phyloP scores from a whole-genome alignment of 2,329 filamentous ascomycete genomes.

The Cylindrodendrum hubeiense region DNA sequence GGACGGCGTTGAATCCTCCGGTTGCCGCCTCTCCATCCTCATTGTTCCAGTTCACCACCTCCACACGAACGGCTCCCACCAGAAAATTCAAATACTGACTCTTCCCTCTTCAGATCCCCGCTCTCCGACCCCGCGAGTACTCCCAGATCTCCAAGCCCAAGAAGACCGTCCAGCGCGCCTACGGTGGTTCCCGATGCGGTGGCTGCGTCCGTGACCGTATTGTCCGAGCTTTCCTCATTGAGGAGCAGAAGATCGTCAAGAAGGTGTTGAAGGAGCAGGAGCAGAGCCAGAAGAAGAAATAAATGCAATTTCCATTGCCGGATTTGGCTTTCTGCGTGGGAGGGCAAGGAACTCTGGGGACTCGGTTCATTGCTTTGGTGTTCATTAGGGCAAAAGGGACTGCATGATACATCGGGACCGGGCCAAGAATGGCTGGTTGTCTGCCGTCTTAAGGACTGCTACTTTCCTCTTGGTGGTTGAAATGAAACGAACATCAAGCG shows the following conservation, averaged over 20 bases:
- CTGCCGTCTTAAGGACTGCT: conserved; percentile 59
- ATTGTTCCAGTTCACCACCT: conserved; percentile 15
- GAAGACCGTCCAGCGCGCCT: conserved; percentile 99
- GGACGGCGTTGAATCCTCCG: not conserved
- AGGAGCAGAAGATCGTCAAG: conserved; percentile 99
- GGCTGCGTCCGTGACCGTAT: conserved; percentile 99
- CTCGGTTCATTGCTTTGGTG: conserved; percentile 66
- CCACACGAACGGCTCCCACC: conserved; percentile 18
- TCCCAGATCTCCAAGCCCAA: conserved; percentile 96
- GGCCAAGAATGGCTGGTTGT: conserved; percentile 55
- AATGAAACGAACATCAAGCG: conserved; percentile 59
- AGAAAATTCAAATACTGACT: conserved; percentile 33
- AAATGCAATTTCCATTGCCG: conserved; percentile 59
- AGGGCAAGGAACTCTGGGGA: conserved; percentile 51
- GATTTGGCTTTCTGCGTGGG: conserved; percentile 50
- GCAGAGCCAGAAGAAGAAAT: conserved; percentile 77
- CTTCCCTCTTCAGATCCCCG: conserved; percentile 75
- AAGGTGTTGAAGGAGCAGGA: conserved; percentile 99
- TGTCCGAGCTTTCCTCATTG: conserved; percentile 98
- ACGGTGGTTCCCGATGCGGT: conserved; percentile 97
- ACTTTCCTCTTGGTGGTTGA: conserved; percentile 60
- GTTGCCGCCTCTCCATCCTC: not conserved
- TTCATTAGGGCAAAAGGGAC: conserved; percentile 64
- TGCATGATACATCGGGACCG: conserved; percentile 59
- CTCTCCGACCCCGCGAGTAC: conserved; percentile 98